Evolutionary conservation across 768 basidiomycete genomes (phyloP), one percentile per base, ranked within the genome.

Genomic region (Boletus bicolor): DNA sequence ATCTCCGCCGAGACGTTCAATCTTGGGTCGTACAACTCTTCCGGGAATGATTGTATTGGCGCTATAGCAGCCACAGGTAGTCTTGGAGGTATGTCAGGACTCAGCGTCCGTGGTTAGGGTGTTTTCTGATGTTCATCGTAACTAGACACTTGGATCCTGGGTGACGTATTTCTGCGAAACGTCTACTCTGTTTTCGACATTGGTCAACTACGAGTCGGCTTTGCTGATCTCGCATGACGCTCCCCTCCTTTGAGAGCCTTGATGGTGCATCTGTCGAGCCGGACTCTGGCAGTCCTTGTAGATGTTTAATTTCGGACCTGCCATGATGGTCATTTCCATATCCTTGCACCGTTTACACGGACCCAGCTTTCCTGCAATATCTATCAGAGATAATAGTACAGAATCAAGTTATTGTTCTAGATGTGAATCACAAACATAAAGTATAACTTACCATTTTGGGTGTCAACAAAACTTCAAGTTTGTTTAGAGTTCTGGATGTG

Each of bases 181-280:
- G 76, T 79, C 28, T 82, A 79, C 58, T 70, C 77, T 8, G 67
- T 69, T 11, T 81, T 80, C 58, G 76, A 80, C 57, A 53, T 75
- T 19, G 75, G 70, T 5, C 67, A 71, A n/a, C 51, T 39, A 4
- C 68, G 62, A 34, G 74, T 79, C n/a, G 76, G 79, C 5, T 79
- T 79, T 57, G 77, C 78, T 37, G 39, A 59, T 10, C 64, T 69
- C 39, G 60, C 60, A 48, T 67, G 56, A 69, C 36, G 34, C 30
- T 24, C 17, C 50, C 26, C 30, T 37, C 10, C 5, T 9, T 24
- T 24, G 14, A 11, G 5, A 24, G 14, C 12, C 15, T 37, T 4
- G 7, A n/a, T 35, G 3, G 7, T 26, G 1, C 6, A 30, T 36
- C 30, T 5, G 34, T 44, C 15, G n/a, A 45, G 28, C 34, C 10